A percentile compares a stretch with the other conserved stretches of the same genome.
Conservation (phyloP, 2,329 filamentous ascomycete genomes). For the Achaetomium macrosporum region DNA sequence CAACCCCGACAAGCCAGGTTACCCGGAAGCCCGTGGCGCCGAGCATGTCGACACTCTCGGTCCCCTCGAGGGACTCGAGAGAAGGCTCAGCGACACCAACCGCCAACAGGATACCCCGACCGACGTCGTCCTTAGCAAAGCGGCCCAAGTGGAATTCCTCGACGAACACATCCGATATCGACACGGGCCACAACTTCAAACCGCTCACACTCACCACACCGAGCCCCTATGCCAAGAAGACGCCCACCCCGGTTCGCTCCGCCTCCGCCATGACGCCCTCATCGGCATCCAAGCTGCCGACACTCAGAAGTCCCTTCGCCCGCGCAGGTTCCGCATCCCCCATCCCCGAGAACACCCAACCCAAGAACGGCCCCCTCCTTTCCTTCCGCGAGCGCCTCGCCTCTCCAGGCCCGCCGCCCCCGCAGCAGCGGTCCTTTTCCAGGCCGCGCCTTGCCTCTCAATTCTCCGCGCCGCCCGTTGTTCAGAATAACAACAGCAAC, state of each 20-base stretch:
- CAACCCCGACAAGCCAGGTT: constrained; percentile 37
- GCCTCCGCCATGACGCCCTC: constrained; percentile 38
- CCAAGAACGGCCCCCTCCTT: constrained; percentile 40
- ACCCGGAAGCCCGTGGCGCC: constrained; percentile 38
- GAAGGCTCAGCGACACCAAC: constrained; percentile 47
- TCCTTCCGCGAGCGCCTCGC: constrained; percentile 48
- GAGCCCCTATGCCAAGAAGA: constrained; percentile 48
- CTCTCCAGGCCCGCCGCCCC: constrained; percentile 38
- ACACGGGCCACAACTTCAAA: constrained; percentile 64
- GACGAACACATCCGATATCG: constrained; percentile 56
- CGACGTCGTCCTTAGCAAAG: constrained; percentile 42
- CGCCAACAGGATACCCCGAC: constrained; percentile 38
- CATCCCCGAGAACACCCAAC: constrained; percentile 40
- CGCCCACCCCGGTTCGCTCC: constrained; percentile 37
- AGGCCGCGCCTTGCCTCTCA: constrained; percentile 42
- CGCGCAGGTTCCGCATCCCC: constrained; percentile 46
- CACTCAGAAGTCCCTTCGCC: constrained; percentile 42
- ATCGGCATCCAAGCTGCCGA: constrained; percentile 44
- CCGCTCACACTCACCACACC: constrained; percentile 55
- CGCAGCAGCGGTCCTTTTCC: constrained; percentile 37
- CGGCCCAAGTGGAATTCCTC: constrained; percentile 70
- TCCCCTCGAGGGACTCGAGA: constrained; percentile 34
- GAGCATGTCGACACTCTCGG: constrained; percentile 41
- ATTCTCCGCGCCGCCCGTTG: constrained; percentile 38
- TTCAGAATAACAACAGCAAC: neutral